Conservation (phyloP, 2,329 filamentous ascomycete species). For the Hypoxylon sp. region DNA sequence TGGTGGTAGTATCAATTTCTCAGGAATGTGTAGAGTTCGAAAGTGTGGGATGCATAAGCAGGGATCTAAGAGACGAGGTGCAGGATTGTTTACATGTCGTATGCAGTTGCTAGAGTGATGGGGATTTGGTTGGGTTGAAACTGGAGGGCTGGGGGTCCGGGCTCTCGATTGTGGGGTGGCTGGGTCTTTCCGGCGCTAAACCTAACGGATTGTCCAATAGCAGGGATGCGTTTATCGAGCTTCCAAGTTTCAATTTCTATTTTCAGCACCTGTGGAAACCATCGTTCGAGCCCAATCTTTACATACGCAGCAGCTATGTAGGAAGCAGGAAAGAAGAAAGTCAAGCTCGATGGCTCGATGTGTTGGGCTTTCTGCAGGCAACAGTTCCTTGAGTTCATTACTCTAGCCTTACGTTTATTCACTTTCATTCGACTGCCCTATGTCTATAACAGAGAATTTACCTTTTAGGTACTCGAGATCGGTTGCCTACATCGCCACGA, state of each 20-base stretch:
- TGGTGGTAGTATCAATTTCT: slow-evolving; percentile 22
- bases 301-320: background rate
- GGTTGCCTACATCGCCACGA: background rate
- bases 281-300: background rate
- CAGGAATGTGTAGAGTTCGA: slow-evolving; percentile 33
- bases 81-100: slow-evolving; percentile 38
- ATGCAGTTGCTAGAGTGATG: slow-evolving; percentile 35
- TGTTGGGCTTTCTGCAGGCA: no score
- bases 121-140: background rate
- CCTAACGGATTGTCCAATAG: slow-evolving; percentile 4
- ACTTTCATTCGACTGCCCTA: no score
- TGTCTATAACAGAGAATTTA: no score
- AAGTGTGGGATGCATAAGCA: slow-evolving; percentile 24
- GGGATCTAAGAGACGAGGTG: slow-evolving; percentile 14
- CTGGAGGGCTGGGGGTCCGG: slow-evolving; percentile 10
- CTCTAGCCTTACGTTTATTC: no score
- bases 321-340: background rate
- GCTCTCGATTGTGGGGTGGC: slow-evolving; percentile 22
- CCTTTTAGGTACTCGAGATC: background rate
- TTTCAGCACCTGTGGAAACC: background rate
- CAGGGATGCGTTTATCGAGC: background rate
- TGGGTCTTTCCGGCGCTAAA: slow-evolving; percentile 31
- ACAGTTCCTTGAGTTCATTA: no score
- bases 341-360: no score
- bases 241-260: background rate